Conservation (phyloP, 371 early-diverging fungal genomes). For the Parasitella parasitica region DNA sequence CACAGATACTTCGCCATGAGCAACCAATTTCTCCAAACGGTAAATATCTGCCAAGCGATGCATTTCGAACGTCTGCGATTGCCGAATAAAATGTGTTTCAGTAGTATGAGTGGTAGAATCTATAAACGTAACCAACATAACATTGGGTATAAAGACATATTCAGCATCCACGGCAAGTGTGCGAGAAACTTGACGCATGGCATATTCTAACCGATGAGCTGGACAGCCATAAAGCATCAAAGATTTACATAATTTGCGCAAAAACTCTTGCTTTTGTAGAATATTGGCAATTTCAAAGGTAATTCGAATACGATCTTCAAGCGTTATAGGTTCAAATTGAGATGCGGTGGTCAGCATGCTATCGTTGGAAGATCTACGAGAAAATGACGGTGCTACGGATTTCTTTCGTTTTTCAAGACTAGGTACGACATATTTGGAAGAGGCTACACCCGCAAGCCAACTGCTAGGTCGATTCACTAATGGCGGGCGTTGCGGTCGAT, state of each 20-base stretch:
- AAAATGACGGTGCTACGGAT: constrained; percentile 16
- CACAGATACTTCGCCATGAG: constrained; percentile 51
- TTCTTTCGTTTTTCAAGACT: constrained; percentile 39
- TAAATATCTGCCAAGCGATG: constrained; percentile 60
- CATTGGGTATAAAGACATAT: constrained; percentile 67
- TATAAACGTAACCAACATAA: constrained; percentile 73
- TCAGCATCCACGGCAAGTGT: constrained; percentile 67
- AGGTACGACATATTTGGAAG: constrained; percentile 42
- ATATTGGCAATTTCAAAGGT: constrained; percentile 65
- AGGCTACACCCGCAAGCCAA: constrained; percentile 40
- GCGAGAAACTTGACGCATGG: constrained; percentile 48
- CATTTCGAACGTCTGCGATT: constrained; percentile 67
- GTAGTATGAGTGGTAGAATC: constrained; percentile 74
- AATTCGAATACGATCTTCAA: constrained; percentile 57
- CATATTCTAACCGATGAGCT: constrained; percentile 60
- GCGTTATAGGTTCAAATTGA: constrained; percentile 51
- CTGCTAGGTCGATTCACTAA: constrained; percentile 36
- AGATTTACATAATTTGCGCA: constrained; percentile 53
- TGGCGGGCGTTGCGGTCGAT: constrained; percentile 27
- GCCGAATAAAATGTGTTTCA: constrained; percentile 72
- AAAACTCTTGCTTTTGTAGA: constrained; percentile 60
- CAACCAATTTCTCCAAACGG: constrained; percentile 51
- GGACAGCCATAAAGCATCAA: constrained; percentile 62
- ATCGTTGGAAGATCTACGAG: constrained; percentile 39
- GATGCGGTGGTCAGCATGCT: constrained; percentile 52